Evolutionary conservation across 495 filamentous ascomycete genomes (phyloP), one percentile per base, ranked within the genome.

Genomic region (Penicillium goetzii): DNA sequence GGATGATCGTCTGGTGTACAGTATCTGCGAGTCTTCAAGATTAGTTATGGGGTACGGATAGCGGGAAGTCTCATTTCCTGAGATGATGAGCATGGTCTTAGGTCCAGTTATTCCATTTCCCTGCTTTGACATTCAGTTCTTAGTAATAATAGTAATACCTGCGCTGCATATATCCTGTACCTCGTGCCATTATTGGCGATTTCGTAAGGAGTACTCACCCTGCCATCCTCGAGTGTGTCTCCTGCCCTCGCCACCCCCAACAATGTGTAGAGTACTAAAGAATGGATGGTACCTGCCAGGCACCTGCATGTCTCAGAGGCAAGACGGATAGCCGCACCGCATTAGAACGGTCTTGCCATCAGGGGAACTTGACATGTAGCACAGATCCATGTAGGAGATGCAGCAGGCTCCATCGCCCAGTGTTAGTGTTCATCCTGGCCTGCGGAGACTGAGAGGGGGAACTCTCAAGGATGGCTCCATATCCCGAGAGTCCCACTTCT

Each of bases 401-500:
- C 25, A 51, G 47, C 47, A 51, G 23, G 40, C 15, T 9, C 21
- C 45, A 49, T 26, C 10, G 10, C 36, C 19, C 11, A 56, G n/a
- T n/a, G n/a, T n/a, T n/a, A n/a, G 28, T 26, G 59, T 64, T 68
- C 58, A 64, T 60, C 36, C 36, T 40, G 15, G 36, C 47, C 50
- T 67, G 56, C 19, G 61, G 55, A 62, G 61, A 45, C 53, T 45
- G 43, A 53, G 58, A 11, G 12, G 12, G 12, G 34, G 34, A 40
- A 40, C 36, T 40, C 47, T 50, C 23, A 19, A 50, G 47, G 66
- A 68, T 63, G 43, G 60, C 63, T 63, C 58, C 59, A 62, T n/a
- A n/a, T 68, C 61, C 56, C 58, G 58, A 30, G 33, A 47, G 67
- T 61, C 58, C 64, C 63, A 66, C 63, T 38, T 38, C 0, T 10